These are phyloP conservation scores for Yamadazyma sp. DNA, from an alignment of 805 yeast genomes.

Conservation along the genomic window DNA sequence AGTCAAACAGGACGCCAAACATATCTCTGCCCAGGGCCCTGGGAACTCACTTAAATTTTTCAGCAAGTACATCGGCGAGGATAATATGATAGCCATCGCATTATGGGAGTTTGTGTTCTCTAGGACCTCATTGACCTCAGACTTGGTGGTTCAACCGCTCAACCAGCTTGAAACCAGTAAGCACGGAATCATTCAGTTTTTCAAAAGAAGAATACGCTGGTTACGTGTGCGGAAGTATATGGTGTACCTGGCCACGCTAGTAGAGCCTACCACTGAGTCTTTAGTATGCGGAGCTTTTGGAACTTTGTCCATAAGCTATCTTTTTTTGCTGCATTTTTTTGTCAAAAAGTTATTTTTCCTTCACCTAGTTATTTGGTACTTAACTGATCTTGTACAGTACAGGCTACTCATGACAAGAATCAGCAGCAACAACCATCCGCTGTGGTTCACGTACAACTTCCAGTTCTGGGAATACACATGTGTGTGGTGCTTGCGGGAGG, in stretches of 20 bases:
- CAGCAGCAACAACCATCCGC: conserved; percentile 18
- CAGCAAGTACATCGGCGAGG: conserved; percentile 85
- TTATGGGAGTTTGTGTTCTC: conserved; percentile 68
- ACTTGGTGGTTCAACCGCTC: conserved; percentile 74
- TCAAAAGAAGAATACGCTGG: conserved; percentile 77
- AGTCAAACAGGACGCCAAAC: conserved; percentile 31
- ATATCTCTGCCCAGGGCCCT: conserved; percentile 27
- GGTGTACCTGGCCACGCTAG: conserved; percentile 80
- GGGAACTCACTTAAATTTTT: conserved; percentile 65
- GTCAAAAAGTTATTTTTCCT: conserved; percentile 39
- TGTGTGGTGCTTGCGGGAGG: conserved; percentile 68
- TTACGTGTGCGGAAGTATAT: conserved; percentile 80
- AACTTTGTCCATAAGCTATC: conserved; percentile 51
- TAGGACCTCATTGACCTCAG: conserved; percentile 76
- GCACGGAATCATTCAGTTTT: conserved; percentile 52
- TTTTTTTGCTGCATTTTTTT: conserved; percentile 39
- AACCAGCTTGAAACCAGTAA: conserved; percentile 31
- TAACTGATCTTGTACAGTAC: conserved; percentile 62
- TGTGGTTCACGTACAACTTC: conserved; percentile 11
- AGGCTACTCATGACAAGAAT: conserved; percentile 40
- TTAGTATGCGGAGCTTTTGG: conserved; percentile 68
- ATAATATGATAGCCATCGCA: conserved; percentile 87
- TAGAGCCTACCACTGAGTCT: conserved; percentile 86
- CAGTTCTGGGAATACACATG: conserved; percentile 26
- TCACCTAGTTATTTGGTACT: conserved; percentile 64